Conservation (phyloP, 2,329 filamentous ascomycete genomes). For the Pseudocercospora fijiensis region DNA sequence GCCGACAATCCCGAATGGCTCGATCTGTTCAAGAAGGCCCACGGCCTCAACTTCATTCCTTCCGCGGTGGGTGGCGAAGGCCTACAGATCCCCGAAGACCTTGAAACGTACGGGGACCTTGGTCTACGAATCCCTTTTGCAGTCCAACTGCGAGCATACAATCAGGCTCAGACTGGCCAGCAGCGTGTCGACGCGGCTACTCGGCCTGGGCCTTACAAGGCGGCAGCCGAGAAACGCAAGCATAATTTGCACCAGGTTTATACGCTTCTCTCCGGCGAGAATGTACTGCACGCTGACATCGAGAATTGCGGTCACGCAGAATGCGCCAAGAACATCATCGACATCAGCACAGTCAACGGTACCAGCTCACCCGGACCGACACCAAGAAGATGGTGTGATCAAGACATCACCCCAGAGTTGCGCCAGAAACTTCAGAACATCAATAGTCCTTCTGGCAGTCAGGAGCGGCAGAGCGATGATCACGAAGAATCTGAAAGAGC, state of each 20-base stretch:
- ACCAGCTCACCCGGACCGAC: slow-evolving; percentile 10
- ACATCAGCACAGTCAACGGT: slow-evolving; percentile 27
- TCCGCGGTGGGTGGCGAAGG: slow-evolving; percentile 35
- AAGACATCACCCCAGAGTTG: slow-evolving; percentile 17
- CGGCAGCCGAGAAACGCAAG: slow-evolving; percentile 14
- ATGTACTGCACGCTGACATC: slow-evolving; percentile 26
- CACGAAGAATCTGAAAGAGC: slow-evolving; percentile 5
- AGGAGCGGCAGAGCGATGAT: neutral
- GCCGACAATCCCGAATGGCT: slow-evolving; percentile 49
- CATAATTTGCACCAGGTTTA: slow-evolving; percentile 25
- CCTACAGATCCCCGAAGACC: slow-evolving; percentile 36
- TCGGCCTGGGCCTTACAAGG: slow-evolving; percentile 20
- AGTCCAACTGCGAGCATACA: slow-evolving; percentile 36
- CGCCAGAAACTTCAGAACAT: slow-evolving; percentile 9
- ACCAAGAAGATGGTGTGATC: slow-evolving; percentile 30
- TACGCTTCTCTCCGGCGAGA: slow-evolving; percentile 25
- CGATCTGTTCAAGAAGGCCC: slow-evolving; percentile 51
- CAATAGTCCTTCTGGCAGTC: neutral
- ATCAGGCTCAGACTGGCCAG: slow-evolving; percentile 23
- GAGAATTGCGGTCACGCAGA: slow-evolving; percentile 29
- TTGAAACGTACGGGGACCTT: slow-evolving; percentile 39
- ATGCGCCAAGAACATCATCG: slow-evolving; percentile 31
- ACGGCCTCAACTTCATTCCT: slow-evolving; percentile 44
- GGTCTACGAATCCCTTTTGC: slow-evolving; percentile 39
- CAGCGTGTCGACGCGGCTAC: slow-evolving; percentile 18